Conservation (phyloP, 2,329 filamentous ascomycete species). For the Trichoderma guizhouense region DNA sequence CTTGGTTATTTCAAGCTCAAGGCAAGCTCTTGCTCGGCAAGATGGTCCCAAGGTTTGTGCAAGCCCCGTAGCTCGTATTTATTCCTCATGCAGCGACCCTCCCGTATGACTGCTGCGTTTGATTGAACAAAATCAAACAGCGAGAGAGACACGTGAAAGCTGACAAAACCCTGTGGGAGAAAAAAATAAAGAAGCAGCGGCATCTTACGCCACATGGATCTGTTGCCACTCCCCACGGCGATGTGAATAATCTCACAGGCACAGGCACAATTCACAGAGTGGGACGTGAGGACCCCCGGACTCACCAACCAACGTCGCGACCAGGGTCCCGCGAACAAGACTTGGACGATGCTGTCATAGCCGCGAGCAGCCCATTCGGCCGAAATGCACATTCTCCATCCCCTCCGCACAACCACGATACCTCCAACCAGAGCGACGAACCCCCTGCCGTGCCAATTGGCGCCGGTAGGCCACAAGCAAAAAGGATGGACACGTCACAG, state of each 20-base stretch:
- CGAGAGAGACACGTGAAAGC: not conserved
- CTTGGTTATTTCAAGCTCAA: not conserved
- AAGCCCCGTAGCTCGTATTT: not conserved
- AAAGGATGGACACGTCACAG: slow-evolving; percentile 45
- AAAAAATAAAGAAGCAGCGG: not conserved
- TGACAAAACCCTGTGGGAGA: not conserved
- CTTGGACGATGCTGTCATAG: slow-evolving; percentile 15
- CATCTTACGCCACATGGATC: slow-evolving; percentile 3
- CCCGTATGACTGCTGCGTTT: not conserved
- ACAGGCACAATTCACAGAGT: not conserved
- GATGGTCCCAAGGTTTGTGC: not conserved
- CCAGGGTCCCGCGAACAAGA: not conserved
- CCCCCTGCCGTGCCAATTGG: slow-evolving; percentile 22
- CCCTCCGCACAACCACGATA: not conserved
- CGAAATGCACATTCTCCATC: slow-evolving; percentile 4
- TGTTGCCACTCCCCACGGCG: not conserved
- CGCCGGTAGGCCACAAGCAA: slow-evolving; percentile 24
- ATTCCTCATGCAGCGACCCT: not conserved
- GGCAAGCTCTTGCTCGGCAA: not conserved
- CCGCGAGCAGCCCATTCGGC: slow-evolving; percentile 18
- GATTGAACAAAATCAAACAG: not conserved
- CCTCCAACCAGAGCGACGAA: slow-evolving; percentile 13
- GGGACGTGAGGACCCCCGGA: slow-evolving; percentile 2
- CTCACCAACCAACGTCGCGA: slow-evolving; percentile 11
- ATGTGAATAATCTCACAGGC: slow-evolving; percentile 5